phyloP scores from a whole-genome alignment of 1,284 basidiomycete species.

The Agaricales sp. region DNA sequence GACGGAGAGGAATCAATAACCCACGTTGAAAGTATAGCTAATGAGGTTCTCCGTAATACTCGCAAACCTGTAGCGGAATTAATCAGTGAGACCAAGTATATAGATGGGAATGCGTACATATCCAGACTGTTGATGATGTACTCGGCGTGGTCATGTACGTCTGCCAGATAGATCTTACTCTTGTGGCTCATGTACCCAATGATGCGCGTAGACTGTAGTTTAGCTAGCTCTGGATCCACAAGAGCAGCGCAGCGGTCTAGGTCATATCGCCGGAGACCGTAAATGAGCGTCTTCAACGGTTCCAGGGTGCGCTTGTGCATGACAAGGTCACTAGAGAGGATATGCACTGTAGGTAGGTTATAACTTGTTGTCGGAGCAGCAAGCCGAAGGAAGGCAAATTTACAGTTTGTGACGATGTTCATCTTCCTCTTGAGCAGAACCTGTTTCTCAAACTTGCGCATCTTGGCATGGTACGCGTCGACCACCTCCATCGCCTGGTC shows the following conservation, averaged over 20 bases:
- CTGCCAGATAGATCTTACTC: conserved; percentile 58
- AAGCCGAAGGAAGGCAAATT: conserved; percentile 13
- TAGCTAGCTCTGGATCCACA: conserved; percentile 22
- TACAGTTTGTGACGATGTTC: conserved; percentile 45
- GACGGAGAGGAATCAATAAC: conserved; percentile 9
- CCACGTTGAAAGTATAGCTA: conserved; percentile 54
- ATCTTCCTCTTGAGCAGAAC: conserved; percentile 51
- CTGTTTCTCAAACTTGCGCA: conserved; percentile 48
- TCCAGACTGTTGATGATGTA: conserved; percentile 56
- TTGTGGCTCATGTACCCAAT: conserved; percentile 60
- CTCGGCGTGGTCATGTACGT: conserved; percentile 64
- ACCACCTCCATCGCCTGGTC: conserved; percentile 58
- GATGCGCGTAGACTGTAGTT: conserved; percentile 12
- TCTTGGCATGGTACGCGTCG: conserved; percentile 52
- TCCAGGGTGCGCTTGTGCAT: conserved; percentile 60
- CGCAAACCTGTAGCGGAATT: conserved; percentile 39
- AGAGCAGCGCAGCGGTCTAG: conserved; percentile 51
- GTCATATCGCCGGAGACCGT: conserved; percentile 56
- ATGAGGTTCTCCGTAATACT: conserved; percentile 61
- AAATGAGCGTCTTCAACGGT: conserved; percentile 57
- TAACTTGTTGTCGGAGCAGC: neutral
- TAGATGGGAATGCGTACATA: conserved; percentile 32
- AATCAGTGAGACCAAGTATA: too few relatives aligned
- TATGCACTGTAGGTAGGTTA: conserved; percentile 38
- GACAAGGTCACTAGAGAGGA: conserved; percentile 61